Conservation (phyloP, 148 eudicot species). For the Amaranthus palmeri region DNA sequence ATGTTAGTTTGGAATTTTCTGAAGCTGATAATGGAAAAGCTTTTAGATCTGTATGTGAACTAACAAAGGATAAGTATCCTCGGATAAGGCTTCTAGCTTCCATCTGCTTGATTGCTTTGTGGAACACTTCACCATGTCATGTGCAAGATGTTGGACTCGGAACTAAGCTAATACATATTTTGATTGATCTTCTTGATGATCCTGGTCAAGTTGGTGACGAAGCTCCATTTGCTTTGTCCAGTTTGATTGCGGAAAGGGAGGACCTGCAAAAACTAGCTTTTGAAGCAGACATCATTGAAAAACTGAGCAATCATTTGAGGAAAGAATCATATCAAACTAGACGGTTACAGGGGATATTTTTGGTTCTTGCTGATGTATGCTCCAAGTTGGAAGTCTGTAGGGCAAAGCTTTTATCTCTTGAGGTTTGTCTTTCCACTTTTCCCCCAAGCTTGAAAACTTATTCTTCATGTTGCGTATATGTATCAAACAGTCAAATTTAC, state of each 20-base stretch:
- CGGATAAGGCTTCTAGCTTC: constrained; percentile 86
- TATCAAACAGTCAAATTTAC: not conserved
- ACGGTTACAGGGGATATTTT: constrained; percentile 68
- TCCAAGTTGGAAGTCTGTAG: constrained; percentile 88
- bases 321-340: constrained; percentile 44
- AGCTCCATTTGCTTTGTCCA: constrained; percentile 75
- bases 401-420: constrained; percentile 50
- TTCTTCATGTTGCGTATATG: constrained; percentile 3
- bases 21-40: constrained; percentile 63
- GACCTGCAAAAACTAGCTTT: constrained; percentile 77
- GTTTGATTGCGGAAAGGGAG: constrained; percentile 61
- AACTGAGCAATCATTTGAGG: constrained; percentile 52
- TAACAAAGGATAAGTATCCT: constrained; percentile 62
- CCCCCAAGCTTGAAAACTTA: not conserved
- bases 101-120: constrained; percentile 66
- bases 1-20: constrained; percentile 49
- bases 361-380: constrained; percentile 80
- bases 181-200: constrained; percentile 90
- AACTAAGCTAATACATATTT: constrained; percentile 50
- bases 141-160: constrained; percentile 53
- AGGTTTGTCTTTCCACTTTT: constrained; percentile 54
- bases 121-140: constrained; percentile 55
- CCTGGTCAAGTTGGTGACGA: constrained; percentile 98
- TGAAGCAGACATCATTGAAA: constrained; percentile 60
- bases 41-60: constrained; percentile 53